Base-by-base conservation (phyloP, 208 protist genomes). In the Phytomonas francai region DNA sequence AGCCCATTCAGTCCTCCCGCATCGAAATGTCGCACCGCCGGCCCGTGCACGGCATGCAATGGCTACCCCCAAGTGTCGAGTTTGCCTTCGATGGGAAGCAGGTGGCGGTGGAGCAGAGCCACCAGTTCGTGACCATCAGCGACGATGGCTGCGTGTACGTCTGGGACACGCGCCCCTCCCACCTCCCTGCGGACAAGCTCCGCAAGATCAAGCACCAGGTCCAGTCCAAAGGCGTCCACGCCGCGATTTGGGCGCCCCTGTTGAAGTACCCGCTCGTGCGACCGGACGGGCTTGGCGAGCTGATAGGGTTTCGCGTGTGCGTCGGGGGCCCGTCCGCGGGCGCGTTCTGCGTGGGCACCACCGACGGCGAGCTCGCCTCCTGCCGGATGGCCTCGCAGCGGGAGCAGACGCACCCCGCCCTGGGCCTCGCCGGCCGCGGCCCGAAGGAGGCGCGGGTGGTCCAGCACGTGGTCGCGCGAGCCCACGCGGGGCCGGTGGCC, bases 1-100 rank as follows among this genome's bases (percentile, higher is more conserved):
- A 93, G 76, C 88, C 88, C 30, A 63, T 81, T 1, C 85, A 93
- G 76, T 45, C 70, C 25, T 94, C 88, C 12, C 81, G 88, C 45
- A 79, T 97, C 14, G 92, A 97, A 68, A 65, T 91, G n/a, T 93
- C 88, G 25, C 92, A 97, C 74, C 80, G 77, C 54, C 78, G 88
- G 14, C 68, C 88, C 7, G 89, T 97, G 69, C 87, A 97, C 75
- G 89, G 88, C 76, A 76, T 97, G 62, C 83, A 89, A 63, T 97
- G 92, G 92, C 72, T 97, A 61, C 84, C 84, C 12, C 61, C 69
- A 69, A 83, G 73, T 56, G 67, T 92, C 33, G 90, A 95, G 65
- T 94, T 83, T 67, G 73, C 72, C 59, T 95, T 97, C 65, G 92
- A 95, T 74, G 92, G 92, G 39, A 94, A 92, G 77, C 88, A 93